These are phyloP conservation scores for Flueggea neowawraea DNA, from an alignment of 441 rosid genomes.

Conservation along the genomic window DNA sequence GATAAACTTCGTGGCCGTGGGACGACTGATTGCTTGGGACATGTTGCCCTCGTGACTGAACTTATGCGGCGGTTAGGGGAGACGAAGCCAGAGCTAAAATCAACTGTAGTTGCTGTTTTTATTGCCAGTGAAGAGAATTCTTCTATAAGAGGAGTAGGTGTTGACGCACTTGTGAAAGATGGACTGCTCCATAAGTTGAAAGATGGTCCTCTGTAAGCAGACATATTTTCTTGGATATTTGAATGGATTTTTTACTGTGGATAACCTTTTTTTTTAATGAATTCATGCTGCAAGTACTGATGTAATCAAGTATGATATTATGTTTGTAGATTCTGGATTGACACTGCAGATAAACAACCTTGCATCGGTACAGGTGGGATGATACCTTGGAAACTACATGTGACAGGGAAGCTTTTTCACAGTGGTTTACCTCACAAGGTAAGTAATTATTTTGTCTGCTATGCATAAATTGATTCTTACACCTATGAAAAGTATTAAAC, in stretches of 20 bases:
- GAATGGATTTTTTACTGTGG: background rate
- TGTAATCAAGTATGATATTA: background rate
- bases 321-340: slow-evolving; percentile 81
- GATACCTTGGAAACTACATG: slow-evolving; percentile 94
- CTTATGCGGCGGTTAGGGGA: slow-evolving; percentile 85
- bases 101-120: slow-evolving; percentile 83
- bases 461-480: too few species aligned
- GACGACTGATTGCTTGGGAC: slow-evolving; percentile 97
- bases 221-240: slow-evolving; percentile 4
- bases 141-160: slow-evolving; percentile 80
- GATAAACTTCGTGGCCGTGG: slow-evolving; percentile 94
- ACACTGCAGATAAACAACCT: slow-evolving; percentile 97
- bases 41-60: slow-evolving; percentile 85
- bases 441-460: background rate
- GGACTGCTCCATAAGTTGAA: slow-evolving; percentile 81
- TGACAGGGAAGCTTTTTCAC: slow-evolving; percentile 89
- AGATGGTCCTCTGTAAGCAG: slow-evolving; percentile 81
- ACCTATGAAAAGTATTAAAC: too few species aligned
- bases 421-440: slow-evolving; percentile 98
- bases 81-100: slow-evolving; percentile 63
- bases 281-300: too few species aligned
- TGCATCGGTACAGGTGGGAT: slow-evolving; percentile 98
- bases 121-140: slow-evolving; percentile 95
- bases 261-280: too few species aligned
- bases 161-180: slow-evolving; percentile 84